phyloP scores from a whole-genome alignment of 148 eudicot genomes.

The Vaccinium corymbosum region DNA sequence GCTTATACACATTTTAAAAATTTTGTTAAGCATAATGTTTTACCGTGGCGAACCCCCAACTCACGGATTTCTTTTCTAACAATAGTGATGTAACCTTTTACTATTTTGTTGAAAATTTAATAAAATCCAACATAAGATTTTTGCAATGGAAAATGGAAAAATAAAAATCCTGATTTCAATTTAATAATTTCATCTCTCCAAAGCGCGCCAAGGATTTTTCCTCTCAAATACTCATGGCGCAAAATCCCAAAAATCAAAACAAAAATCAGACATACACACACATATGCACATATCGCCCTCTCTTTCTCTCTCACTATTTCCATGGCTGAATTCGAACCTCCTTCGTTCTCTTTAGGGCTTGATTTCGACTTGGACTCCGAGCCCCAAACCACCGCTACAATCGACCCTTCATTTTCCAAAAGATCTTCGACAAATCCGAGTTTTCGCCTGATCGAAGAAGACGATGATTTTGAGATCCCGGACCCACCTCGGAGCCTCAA shows the following conservation, averaged over 20 bases:
- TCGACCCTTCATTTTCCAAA: not conserved
- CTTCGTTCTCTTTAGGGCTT: conserved; percentile 82
- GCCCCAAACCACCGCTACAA: conserved; percentile 13
- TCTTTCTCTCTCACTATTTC: not conserved
- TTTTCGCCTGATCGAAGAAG: conserved; percentile 19
- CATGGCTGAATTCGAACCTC: conserved; percentile 70
- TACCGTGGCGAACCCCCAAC: not conserved
- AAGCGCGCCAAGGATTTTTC: not conserved
- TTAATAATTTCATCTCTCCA: not conserved
- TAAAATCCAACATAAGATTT: not conserved
- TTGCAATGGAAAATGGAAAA: not conserved
- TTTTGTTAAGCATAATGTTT: too few relatives aligned
- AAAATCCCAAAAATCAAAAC: not conserved
- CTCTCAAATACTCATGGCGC: not conserved
- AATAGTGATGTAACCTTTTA: too few relatives aligned
- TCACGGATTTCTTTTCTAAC: too few relatives aligned
- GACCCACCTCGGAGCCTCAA: conserved; percentile 33
- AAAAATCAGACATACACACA: not conserved
- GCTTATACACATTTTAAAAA: too few relatives aligned
- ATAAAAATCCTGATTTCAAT: not conserved
- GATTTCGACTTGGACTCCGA: conserved; percentile 59
- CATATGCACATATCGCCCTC: not conserved
- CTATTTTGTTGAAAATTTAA: too few relatives aligned
- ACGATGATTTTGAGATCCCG: conserved; percentile 32
- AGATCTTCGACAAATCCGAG: conserved; percentile 22